Percentiles rank a stretch among this genome's conserved stretches.
phyloP scores from a whole-genome alignment of 2,329 filamentous ascomycete genomes.

The Aspergillus sp. region DNA sequence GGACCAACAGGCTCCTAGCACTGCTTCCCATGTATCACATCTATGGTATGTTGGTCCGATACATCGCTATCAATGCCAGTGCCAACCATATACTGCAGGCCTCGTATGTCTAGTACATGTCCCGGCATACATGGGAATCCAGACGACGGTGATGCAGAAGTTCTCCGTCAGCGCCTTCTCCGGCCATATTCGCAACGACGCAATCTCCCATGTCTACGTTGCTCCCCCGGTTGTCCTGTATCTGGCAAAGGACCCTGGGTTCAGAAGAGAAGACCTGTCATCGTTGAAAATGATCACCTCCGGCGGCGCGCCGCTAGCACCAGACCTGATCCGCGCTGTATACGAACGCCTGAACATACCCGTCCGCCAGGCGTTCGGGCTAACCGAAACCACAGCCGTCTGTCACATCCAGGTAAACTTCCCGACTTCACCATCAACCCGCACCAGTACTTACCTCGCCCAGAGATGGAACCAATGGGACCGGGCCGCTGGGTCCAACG shows the following conservation, averaged over 20 bases:
- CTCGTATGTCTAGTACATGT: slow-evolving; percentile 9
- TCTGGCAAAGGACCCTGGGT: slow-evolving; percentile 8
- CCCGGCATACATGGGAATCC: slow-evolving; percentile 7
- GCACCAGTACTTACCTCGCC: not conserved
- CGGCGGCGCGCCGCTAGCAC: slow-evolving; percentile 10
- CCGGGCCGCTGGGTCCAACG: slow-evolving; percentile 7
- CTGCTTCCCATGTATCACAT: slow-evolving; percentile 14
- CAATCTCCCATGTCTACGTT: slow-evolving; percentile 9
- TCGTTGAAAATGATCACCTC: slow-evolving; percentile 15
- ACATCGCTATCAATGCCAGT: not conserved
- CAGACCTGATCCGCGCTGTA: slow-evolving; percentile 8
- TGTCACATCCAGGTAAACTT: slow-evolving; percentile 9
- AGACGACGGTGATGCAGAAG: slow-evolving; percentile 8
- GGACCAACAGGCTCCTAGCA: slow-evolving; percentile 6
- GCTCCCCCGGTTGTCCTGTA: slow-evolving; percentile 12
- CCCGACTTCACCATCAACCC: not conserved
- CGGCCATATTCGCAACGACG: slow-evolving; percentile 4
- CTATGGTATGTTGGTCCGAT: slow-evolving; percentile 7
- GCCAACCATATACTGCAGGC: slow-evolving; percentile 3
- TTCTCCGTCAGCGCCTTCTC: slow-evolving; percentile 10
- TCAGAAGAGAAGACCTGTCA: slow-evolving; percentile 6
- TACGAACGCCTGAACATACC: slow-evolving; percentile 6
- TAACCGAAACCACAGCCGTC: slow-evolving; percentile 10
- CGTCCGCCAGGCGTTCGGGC: slow-evolving; percentile 11
- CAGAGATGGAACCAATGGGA: slow-evolving; percentile 11